phyloP scores from a whole-genome alignment of 139 green algal species.

The Deuterostichococcus epilithicus region DNA sequence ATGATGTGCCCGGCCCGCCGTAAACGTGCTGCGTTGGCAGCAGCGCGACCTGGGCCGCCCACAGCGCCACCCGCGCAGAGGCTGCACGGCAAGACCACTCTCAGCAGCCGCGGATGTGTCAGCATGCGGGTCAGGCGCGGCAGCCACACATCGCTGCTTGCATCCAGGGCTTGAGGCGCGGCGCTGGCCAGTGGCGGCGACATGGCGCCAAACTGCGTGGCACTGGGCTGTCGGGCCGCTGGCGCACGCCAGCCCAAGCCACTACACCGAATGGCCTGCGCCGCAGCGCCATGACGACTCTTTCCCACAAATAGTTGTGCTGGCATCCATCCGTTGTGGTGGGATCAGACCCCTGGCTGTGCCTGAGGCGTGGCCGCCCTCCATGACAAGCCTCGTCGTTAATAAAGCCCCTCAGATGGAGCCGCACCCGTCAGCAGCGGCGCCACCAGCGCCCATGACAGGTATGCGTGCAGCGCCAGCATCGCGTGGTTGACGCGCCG shows the following conservation, averaged over 20 bases:
- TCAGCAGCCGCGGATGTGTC: background rate
- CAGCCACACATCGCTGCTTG: background rate
- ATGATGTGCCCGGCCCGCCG: slow-evolving; percentile 24
- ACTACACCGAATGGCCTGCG: background rate
- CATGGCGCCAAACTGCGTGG: too few relatives aligned
- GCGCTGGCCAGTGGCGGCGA: background rate
- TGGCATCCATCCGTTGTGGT: background rate
- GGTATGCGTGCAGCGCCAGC: slow-evolving; percentile 51
- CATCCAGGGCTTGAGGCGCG: background rate
- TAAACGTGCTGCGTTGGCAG: slow-evolving; percentile 41
- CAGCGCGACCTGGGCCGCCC: slow-evolving; percentile 23
- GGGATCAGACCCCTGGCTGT: background rate
- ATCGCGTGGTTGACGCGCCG: slow-evolving; percentile 65
- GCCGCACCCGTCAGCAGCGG: slow-evolving; percentile 24
- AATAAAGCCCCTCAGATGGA: too few relatives aligned
- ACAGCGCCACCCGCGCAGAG: slow-evolving; percentile 22
- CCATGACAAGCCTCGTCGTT: background rate
- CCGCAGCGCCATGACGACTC: background rate
- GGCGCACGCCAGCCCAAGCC: background rate
- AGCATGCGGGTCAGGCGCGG: background rate
- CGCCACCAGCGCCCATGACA: slow-evolving; percentile 59
- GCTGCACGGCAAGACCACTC: slow-evolving; percentile 1
- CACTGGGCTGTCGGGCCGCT: too few relatives aligned
- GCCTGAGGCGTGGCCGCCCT: background rate
- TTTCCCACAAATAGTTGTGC: background rate